Base-by-base conservation (phyloP, 1,139 yeast species). In the Nadsonia starkeyi-henricii region DNA sequence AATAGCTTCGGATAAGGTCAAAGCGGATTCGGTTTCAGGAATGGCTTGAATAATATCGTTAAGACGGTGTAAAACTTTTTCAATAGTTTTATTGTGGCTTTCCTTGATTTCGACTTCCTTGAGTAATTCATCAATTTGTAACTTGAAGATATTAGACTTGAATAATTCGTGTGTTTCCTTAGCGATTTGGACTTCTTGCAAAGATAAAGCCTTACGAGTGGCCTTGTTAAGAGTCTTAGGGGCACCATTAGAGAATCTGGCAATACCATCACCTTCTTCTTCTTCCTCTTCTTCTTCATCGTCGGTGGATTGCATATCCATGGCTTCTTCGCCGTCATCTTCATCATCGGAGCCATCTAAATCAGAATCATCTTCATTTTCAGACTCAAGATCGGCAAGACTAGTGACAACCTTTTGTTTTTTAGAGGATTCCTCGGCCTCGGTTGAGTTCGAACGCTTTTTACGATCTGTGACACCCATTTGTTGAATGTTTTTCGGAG, bases 101-200 rank as follows among this genome's bases (percentile, higher is more conserved):
- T 85, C 93, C 58, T 84, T 84, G 44, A 88, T 66, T 56, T 77
- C 77, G 44, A 89, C 75, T 63, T 88, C 96, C 55, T 78, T 77
- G 59, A 91, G 69, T 43, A 91, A 71, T 62, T 89, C 97, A 64
- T 89, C 98, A 50, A 89, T 88, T 67, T 91, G 95, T 51, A 91
- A 69, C 64, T 91, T 91, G 77, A 91, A 89, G 51, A 91, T 86
- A 64, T 89, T 89, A 15, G 96, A 86, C 61, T 88, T 86, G 76
- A 89, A 91, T 47, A 89, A 69, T 62, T 88, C 96, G 0, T 95
- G 93, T 0, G 97, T 85, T 62, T 89, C 96, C 58, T 95, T 73
- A 0, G 96, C 96, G 2, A 84, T 74, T 60, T 89, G 96, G 45
- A 89, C 79, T 51, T 91, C 96, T 58, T 85, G 91, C 1, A 95